A percentile compares a stretch with the other conserved stretches of the same genome.
These are phyloP conservation scores for Oehlia diaphana DNA, from an alignment of 192 early-diverging fungal species.

Conservation along the genomic window DNA sequence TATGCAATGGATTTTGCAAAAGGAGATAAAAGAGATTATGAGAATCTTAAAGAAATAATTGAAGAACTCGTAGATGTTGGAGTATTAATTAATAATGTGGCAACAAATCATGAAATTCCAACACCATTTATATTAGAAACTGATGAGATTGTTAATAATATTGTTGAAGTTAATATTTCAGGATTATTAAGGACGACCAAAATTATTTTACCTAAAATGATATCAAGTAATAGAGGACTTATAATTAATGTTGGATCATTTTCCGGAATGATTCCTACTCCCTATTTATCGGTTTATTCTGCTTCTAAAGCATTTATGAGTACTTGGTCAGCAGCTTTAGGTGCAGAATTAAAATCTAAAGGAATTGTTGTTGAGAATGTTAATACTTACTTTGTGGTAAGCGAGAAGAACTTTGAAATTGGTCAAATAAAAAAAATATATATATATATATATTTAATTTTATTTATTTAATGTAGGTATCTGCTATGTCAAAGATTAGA, in stretches of 20 bases:
- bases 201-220: constrained; percentile 80
- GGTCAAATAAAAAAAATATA: not conserved
- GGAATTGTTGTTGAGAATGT: constrained; percentile 87
- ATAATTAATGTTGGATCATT: constrained; percentile 95
- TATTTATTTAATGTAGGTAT: constrained; percentile 30
- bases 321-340: constrained; percentile 88
- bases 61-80: constrained; percentile 52
- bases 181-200: constrained; percentile 81
- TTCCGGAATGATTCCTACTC: constrained; percentile 80
- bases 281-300: constrained; percentile 87
- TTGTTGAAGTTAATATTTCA: constrained; percentile 87
- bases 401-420: not conserved
- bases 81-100: constrained; percentile 93
- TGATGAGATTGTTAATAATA: constrained; percentile 59
- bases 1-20: constrained; percentile 82
- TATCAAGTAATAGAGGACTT: constrained; percentile 70
- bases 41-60: constrained; percentile 58
- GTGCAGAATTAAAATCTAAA: constrained; percentile 66
- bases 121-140: constrained; percentile 80
- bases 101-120: constrained; percentile 88
- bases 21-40: constrained; percentile 64
- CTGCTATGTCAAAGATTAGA: constrained; percentile 92
- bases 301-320: constrained; percentile 91
- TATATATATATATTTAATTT: too few relatives aligned
- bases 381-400: constrained; percentile 93